Base-by-base conservation (phyloP, 352 stramenopile genomes). In the Phytophthora ohioensis region DNA sequence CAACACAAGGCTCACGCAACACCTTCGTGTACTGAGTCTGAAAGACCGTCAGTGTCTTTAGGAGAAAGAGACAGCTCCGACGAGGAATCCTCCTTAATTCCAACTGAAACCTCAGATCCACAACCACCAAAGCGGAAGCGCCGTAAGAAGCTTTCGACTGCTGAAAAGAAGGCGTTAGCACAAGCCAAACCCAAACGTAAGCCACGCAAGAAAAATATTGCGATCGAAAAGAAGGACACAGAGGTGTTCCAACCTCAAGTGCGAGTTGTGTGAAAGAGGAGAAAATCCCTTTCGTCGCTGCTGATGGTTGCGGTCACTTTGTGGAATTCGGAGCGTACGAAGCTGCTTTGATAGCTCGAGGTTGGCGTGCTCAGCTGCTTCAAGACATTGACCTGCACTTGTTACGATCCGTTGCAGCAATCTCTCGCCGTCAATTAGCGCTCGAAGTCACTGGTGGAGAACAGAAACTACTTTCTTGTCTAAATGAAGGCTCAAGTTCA, bases 331-430 rank as follows among this genome's bases (percentile, higher is more conserved):
- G 64, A 27, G 67, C 55, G 41, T 74, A 74, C 12, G 59, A 74
- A 47, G 59, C 67, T 13, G 62, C 67, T 42, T 36, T 74, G 34
- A 74, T 47, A 6, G 59, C 67, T 21, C 51, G 31, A 48, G 67
- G 67, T 17, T 74, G 67, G 67, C 67, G 47, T 9, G 60, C 67
- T 0, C 67, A 74, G 27, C 39, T 74, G 15, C 60, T 74, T n/a
- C 67, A 58, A 69, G 59, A 70, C 36, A 56, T 70, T 36, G 67
- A 74, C n/a, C 15, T 74, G 12, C 54, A 74, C n/a, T 42, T 74
- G n/a, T 17, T 74, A 42, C 67, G 67, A 32, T 57, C 52, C 1
- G 67, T 74, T 38, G 67, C 67, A 43, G 59, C 38, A 7, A 70
- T 74, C 27, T 41, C 52, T 57, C 52, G 67, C 6, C 53, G 39